Base-by-base conservation (phyloP, 805 yeast species). In the Nakazawaea pomicola region DNA sequence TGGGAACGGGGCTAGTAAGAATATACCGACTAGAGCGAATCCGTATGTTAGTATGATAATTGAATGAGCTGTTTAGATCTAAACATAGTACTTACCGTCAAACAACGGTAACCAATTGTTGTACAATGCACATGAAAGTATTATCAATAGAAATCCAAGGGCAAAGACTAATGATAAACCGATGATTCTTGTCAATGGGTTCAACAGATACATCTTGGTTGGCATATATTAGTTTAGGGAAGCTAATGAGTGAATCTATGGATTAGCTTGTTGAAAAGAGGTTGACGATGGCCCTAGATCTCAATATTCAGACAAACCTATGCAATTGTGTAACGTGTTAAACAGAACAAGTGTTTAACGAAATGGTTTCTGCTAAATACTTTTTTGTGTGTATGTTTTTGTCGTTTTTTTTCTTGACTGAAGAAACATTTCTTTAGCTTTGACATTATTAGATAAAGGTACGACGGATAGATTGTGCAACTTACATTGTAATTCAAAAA, bases 31-130 rank as follows among this genome's bases (percentile, higher is more conserved):
- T 48, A 21, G n/a, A 20, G 4, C n/a, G n/a, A 35, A 33, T 14
- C 6, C 12, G 21, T 9, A 17, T 29, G 40, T 36, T 36, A 37
- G 33, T 36, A 30, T 16, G 14, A 7, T 10, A 8, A 8, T n/a
- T 27, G 21, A 9, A 16, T 16, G 23, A n/a, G n/a, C 4, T 17
- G n/a, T 6, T 7, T 29, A n/a, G 6, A 34, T 23, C 14, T 36
- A 15, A 19, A 9, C 6, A 12, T 27, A 2, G n/a, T 11, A 68
- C 75, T 34, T 49, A 71, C 75, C 72, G 49, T 84, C 93, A 33
- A 80, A 76, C 49, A 91, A 70, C 34, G 99, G 97, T 51, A 82
- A 78, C 90, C 96, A 93, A 61, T 89, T 90, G 43, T 83, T 79
- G 64, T 74, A 87, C 18, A 93, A 68, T 3, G 91, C 91, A 51